Evolutionary conservation across 768 basidiomycete genomes (phyloP).

Genomic region (Mycena belliarum): DNA sequence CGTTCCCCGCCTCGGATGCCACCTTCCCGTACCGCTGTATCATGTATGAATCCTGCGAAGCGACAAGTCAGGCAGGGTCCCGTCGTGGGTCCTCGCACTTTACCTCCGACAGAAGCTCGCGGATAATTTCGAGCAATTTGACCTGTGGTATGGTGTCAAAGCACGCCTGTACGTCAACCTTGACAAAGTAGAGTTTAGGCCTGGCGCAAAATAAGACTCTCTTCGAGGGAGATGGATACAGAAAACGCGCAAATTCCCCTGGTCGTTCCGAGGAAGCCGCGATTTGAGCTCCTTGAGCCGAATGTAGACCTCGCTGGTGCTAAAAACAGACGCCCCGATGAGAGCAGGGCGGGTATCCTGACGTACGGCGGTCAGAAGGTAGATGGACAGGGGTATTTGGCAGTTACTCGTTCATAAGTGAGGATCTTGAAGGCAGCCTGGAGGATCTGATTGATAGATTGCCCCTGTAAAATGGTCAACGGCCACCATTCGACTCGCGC

Average conservation of each 20-base stretch:
- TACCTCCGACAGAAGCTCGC: conserved; percentile 73
- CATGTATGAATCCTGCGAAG: conserved; percentile 65
- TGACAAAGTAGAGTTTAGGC: conserved; percentile 91
- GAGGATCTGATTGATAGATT: conserved; percentile 86
- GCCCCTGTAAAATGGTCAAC: conserved; percentile 4
- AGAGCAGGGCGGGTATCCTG: conserved; percentile 64
- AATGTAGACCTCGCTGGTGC: conserved; percentile 78
- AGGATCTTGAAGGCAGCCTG: conserved; percentile 85
- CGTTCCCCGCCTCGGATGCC: conserved; percentile 52
- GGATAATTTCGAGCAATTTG: conserved; percentile 77
- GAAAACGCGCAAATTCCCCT: conserved; percentile 51
- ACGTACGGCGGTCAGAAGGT: not conserved
- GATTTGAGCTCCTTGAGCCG: conserved; percentile 73
- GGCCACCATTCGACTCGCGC: not conserved
- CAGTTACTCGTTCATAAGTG: conserved; percentile 78
- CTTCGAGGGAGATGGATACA: not conserved
- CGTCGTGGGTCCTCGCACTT: not conserved
- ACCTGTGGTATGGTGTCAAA: conserved; percentile 96
- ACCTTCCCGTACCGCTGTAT: conserved; percentile 73
- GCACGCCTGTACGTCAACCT: conserved; percentile 93
- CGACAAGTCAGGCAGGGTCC: not conserved
- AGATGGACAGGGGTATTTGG: not conserved
- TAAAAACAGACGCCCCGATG: conserved; percentile 82
- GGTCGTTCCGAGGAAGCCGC: conserved; percentile 39
- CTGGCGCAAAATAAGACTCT: conserved; percentile 38